Base-by-base conservation (phyloP, 148 eudicot genomes). In the Pouteria glomerata region DNA sequence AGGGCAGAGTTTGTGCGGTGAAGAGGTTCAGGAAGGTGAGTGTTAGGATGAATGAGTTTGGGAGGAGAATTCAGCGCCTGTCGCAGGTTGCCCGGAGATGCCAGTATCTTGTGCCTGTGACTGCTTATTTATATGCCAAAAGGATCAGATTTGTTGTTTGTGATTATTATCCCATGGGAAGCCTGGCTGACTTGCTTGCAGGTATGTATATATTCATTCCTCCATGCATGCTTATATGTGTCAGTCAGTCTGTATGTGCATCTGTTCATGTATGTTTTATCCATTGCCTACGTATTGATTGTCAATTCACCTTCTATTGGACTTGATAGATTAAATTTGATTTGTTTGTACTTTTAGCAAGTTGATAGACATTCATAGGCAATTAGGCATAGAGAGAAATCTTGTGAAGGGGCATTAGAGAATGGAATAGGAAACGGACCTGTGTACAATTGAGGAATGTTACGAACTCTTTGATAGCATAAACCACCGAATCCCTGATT, bases 131-230 rank as follows among this genome's bases (percentile, higher is more conserved):
- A 8, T 81, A 64, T 57, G 42, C 84, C 8, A 81, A 74, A 63
- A 74, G 81, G 70, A 77, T 81, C 65, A 81, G 77, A 55, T 81
- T 81, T 56, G 76, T 81, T n/a, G 78, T 81, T 2, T 77, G 53
- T 70, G 78, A 81, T 68, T 81, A 81, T 42, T 77, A 77, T 68
- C 84, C 84, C 30, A 81, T 81, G 81, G 84, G 81, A 34, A 77
- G 75, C 72, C 84, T 81, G 15, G 70, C 80, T 26, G 84, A 81
- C 70, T 55, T 81, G 70, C 84, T 81, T 74, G 71, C 58, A 65
- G 84, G 84, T 74, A 70, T 29, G 71, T 72, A 8, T 14, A 8
- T 8, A 45, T 45, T 6, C 14, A 45, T 45, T 1, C 1, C 1
- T 11, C 2, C 3, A 8, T 45, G 50, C 50, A 8, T 37, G 41